A percentile compares a stretch with the other conserved stretches of the same genome.
These are phyloP conservation scores for Vitis hybrid DNA, from an alignment of 177 flowering plant species.

Conservation along the genomic window DNA sequence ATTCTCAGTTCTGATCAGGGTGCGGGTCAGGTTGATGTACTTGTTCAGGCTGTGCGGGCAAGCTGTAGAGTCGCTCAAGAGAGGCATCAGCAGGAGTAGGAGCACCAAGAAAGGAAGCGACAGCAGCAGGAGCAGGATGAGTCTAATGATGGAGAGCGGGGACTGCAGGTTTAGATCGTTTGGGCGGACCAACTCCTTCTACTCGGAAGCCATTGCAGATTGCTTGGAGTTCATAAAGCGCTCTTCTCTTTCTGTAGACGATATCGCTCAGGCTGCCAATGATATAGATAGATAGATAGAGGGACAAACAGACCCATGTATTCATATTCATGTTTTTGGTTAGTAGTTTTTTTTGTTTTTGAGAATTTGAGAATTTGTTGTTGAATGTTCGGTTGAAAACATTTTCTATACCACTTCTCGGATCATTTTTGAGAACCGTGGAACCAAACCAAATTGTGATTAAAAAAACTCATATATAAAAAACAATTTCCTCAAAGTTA, in stretches of 20 bases:
- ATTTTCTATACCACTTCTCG: no score
- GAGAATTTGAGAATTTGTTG: no score
- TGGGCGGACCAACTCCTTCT: slow-evolving; percentile 58
- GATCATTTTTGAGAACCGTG: no score
- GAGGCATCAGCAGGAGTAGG: slow-evolving; percentile 4
- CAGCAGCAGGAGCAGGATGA: slow-evolving; percentile 16
- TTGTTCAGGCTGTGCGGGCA: slow-evolving; percentile 25
- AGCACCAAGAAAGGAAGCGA: slow-evolving; percentile 4
- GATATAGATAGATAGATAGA: background rate
- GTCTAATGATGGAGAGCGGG: background rate
- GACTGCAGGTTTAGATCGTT: slow-evolving; percentile 26
- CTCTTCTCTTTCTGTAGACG: slow-evolving; percentile 36
- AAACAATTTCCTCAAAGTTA: no score
- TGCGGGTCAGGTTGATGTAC: slow-evolving; percentile 23
- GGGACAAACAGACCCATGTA: background rate
- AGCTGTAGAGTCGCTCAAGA: slow-evolving; percentile 25
- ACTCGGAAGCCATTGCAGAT: slow-evolving; percentile 74
- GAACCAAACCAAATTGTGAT: no score
- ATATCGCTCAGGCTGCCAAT: slow-evolving; percentile 8
- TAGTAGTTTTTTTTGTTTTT: background rate
- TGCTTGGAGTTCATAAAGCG: slow-evolving; percentile 76
- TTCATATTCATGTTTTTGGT: background rate
- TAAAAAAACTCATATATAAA: no score
- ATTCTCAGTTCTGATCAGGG: slow-evolving; percentile 25
- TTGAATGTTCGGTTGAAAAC: no score